Percentiles rank a stretch among this genome's conserved stretches.
Conservation (phyloP, 106 monocot genomes). For the Amphibolis antarctica region DNA sequence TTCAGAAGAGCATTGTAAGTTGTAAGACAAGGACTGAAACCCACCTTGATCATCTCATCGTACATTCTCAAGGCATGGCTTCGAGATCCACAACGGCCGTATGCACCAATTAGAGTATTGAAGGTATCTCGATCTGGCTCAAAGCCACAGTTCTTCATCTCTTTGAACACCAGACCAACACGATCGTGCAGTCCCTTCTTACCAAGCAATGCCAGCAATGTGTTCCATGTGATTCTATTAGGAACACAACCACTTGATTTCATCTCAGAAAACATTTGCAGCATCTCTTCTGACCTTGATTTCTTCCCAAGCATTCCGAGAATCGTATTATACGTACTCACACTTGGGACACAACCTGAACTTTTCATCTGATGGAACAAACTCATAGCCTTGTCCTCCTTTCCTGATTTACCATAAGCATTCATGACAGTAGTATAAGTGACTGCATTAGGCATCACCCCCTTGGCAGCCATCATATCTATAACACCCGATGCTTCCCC, state of each 20-base stretch:
- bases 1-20: conserved; percentile 85
- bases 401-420: conserved; percentile 63
- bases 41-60: conserved; percentile 52
- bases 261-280: conserved; percentile 65
- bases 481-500: conserved; percentile 49
- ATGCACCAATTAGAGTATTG: conserved; percentile 79
- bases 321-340: conserved; percentile 72
- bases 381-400: conserved; percentile 52
- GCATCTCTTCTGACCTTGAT: conserved; percentile 48
- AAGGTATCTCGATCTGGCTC: conserved; percentile 69
- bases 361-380: conserved; percentile 52
- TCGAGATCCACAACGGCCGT: conserved; percentile 61
- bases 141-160: conserved; percentile 70
- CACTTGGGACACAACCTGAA: conserved; percentile 64
- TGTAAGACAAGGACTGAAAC: conserved; percentile 58
- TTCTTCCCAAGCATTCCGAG: conserved; percentile 82
- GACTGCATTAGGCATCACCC: conserved; percentile 68
- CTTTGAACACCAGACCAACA: conserved; percentile 47
- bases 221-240: conserved; percentile 85
- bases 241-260: conserved; percentile 64
- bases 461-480: conserved; percentile 54
- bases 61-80: conserved; percentile 50
- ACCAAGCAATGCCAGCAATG: conserved; percentile 72
- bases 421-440: conserved; percentile 77
- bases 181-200: conserved; percentile 59